Evolutionary conservation across 176 grass and related monocot species (phyloP).

Genomic region (Carex kokanica): DNA sequence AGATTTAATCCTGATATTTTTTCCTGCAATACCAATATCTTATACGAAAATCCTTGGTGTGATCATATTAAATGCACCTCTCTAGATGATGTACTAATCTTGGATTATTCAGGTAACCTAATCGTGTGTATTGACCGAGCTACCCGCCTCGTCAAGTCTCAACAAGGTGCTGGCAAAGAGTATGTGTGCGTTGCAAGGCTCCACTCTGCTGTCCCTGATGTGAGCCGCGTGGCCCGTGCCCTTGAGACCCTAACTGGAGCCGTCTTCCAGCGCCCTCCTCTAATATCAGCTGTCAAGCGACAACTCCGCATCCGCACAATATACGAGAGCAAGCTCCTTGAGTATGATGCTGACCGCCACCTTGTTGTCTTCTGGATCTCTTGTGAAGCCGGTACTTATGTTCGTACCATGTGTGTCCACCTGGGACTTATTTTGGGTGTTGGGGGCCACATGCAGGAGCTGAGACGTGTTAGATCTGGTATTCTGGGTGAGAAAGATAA

Average conservation of each 20-base stretch:
- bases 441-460: slow-evolving; percentile 87
- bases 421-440: slow-evolving; percentile 76
- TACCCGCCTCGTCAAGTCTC: slow-evolving; percentile 89
- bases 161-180: slow-evolving; percentile 87
- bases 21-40: not conserved
- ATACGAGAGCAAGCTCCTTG: slow-evolving; percentile 78
- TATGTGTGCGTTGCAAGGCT: slow-evolving; percentile 82
- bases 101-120: slow-evolving; percentile 48
- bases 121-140: slow-evolving; percentile 95
- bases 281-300: slow-evolving; percentile 89
- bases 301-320: slow-evolving; percentile 88
- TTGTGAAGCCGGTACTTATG: slow-evolving; percentile 77
- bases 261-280: slow-evolving; percentile 84
- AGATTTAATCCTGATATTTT: not conserved
- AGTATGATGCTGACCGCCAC: slow-evolving; percentile 62
- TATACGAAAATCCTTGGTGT: not conserved
- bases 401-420: slow-evolving; percentile 82
- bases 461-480: slow-evolving; percentile 69
- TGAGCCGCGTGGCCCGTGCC: slow-evolving; percentile 44
- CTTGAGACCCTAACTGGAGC: slow-evolving; percentile 79
- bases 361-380: slow-evolving; percentile 86
- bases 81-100: slow-evolving; percentile 6
- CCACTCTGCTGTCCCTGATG: slow-evolving; percentile 60
- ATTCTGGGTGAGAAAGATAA: slow-evolving; percentile 85
- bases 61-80: not conserved